Base-by-base conservation (phyloP, 2,329 filamentous ascomycete genomes). In the Aspergillus novofumigatus region DNA sequence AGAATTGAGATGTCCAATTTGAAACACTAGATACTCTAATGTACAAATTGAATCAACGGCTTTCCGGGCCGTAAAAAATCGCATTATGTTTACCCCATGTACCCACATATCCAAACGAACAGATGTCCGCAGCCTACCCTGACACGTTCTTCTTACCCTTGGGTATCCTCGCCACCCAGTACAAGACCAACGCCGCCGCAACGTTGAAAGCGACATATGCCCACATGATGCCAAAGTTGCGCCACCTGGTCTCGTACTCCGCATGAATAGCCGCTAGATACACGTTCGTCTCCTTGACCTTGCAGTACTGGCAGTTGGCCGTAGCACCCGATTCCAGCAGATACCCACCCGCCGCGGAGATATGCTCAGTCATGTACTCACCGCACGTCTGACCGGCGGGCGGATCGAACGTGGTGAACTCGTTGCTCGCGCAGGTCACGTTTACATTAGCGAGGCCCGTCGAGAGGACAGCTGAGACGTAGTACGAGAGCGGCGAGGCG, bases 181-280 rank as follows among this genome's bases (percentile, higher is more conserved):
- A 91, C 1, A 86, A 71, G 9, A 78, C 60, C 2, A 89, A 75
- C 0, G 86, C 85, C 2, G 80, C 74, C 42, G 72, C 71, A 38
- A 88, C 80, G 64, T 90, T 88, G 71, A 90, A 88, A 0, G 74
- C 58, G 41, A 90, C 81, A 63, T 82, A 91, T 0, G 78, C 85
- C 82, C 86, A 90, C 65, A 90, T 75, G 42, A 91, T 78, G 1
- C 87, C 88, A 57, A 85, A 90, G 67, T 91, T 89, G 56, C 87
- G 78, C 87, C 87, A 90, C 20, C 69, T 72, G 28, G 83, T 71
- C 0, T 64, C 59, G 64, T 75, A 84, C 56, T 70, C 70, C 51
- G 80, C 79, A n/a, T 66, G 70, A 4, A 77, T 70, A 1, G 60
- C 50, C 0, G 68, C 67, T 44, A 85, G 69, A 69, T 78, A 84